phyloP scores from a whole-genome alignment of 805 yeast genomes.

The Zygotorulaspora chibaensis region DNA sequence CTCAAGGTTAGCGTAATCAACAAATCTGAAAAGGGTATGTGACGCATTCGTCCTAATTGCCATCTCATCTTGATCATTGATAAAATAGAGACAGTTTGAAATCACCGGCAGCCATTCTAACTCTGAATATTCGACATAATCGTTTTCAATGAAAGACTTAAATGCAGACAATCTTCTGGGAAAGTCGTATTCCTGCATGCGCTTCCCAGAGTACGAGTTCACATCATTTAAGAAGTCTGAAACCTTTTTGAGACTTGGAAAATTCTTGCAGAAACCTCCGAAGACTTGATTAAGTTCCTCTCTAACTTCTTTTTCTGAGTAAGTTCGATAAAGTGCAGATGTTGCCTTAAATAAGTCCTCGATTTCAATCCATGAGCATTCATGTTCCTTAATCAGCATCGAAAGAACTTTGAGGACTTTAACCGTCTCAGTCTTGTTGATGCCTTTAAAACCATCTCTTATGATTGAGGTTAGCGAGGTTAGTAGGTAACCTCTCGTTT shows the following conservation, averaged over 20 bases:
- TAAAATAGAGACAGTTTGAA: constrained; percentile 60
- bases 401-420: constrained; percentile 56
- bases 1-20: constrained; percentile 49
- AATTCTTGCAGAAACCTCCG: constrained; percentile 51
- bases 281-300: constrained; percentile 57
- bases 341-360: constrained; percentile 45
- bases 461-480: constrained; percentile 56
- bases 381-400: constrained; percentile 48
- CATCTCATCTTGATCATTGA: constrained; percentile 74
- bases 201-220: constrained; percentile 60
- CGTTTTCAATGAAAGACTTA: constrained; percentile 54
- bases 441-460: constrained; percentile 50
- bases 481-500: constrained; percentile 50
- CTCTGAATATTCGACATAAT: constrained; percentile 42
- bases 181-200: constrained; percentile 74
- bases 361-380: constrained; percentile 50
- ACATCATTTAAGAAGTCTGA: constrained; percentile 56
- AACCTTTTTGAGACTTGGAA: constrained; percentile 41
- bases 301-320: constrained; percentile 60
- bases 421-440: constrained; percentile 50
- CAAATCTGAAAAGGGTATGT: constrained; percentile 54
- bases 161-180: constrained; percentile 68
- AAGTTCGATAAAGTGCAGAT: constrained; percentile 55
- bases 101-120: constrained; percentile 78
- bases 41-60: constrained; percentile 77